Conservation (phyloP, 2,329 filamentous ascomycete species). For the Colletotrichum tofieldiae region DNA sequence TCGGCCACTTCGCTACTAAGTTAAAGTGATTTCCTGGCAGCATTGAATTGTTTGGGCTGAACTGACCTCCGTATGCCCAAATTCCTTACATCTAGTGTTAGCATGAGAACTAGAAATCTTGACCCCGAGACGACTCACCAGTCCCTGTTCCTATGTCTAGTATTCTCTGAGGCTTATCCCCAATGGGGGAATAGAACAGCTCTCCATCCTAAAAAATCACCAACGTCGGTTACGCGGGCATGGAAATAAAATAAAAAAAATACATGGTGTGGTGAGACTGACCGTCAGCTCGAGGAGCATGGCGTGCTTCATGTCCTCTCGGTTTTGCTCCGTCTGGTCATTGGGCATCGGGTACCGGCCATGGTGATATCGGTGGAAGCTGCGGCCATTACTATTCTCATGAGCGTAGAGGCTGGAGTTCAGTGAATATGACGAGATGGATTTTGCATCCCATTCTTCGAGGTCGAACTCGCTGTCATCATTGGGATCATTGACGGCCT, state of each 20-base stretch:
- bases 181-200: constrained; percentile 59
- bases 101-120: not conserved
- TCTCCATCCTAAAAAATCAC: constrained; percentile 51
- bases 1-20: constrained; percentile 61
- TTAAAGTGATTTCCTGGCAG: not conserved
- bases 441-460: constrained; percentile 46
- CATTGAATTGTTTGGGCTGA: not conserved
- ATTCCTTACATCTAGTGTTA: constrained; percentile 51
- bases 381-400: constrained; percentile 57
- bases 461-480: constrained; percentile 38
- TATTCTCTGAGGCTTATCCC: constrained; percentile 58
- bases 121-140: constrained; percentile 49
- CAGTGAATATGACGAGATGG: constrained; percentile 51
- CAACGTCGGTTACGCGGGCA: not conserved
- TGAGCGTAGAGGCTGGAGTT: constrained; percentile 56
- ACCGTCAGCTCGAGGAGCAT: constrained; percentile 62
- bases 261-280: constrained; percentile 21
- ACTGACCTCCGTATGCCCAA: constrained; percentile 68
- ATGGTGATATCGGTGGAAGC: constrained; percentile 61
- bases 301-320: constrained; percentile 63
- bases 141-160: constrained; percentile 67
- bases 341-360: constrained; percentile 65
- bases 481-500: constrained; percentile 1
- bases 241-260: not conserved
- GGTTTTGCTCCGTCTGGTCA: constrained; percentile 61